Evolutionary conservation across 106 monocot species (phyloP), one percentile per base, ranked within the genome.

Genomic region (Acorus gramineus): DNA sequence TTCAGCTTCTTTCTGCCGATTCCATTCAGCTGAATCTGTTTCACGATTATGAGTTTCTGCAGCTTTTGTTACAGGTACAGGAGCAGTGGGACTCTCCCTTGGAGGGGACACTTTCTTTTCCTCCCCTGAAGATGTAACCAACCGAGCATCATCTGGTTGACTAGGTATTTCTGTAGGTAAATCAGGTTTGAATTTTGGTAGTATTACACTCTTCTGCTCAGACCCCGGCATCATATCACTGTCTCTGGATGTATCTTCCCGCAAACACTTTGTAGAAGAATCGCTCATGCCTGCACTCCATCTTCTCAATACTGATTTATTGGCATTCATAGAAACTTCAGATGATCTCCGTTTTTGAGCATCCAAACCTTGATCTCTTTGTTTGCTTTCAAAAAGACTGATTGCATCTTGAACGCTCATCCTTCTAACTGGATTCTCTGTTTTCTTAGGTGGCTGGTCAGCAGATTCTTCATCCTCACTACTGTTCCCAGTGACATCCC

Each of bases 361-460:
- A 80, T 91, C 79, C 6, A 50, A 69, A 72, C 54, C 76, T 52
- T 85, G 71, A 79, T 87, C 91, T 65, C 77, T 87, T 60, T 88
- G 85, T 74, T 88, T 98, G 72, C 79, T 74, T 63, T 98, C 96
- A 69, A 98, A 98, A 46, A 98, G 87, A 75, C 65, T 91, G 12
- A 98, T 98, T 61, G 91, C 91, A 81, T 91, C 96, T 79, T 98
- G 82, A 59, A 98, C 96, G 50, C 96, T 98, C 85, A 98, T 92
- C 65, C 87, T 87, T 61, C 80, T 73, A 2, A 80, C 83, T 42
- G 80, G 62, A 68, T 61, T 79, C 56, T 98, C 96, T 71, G 91
- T 64, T 75, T 74, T 85, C 71, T 75, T 91, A 44, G 85, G 47
- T 6, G 68, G 73, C 47, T 53, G 28, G 28, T 28, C 28, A 28